Evolutionary conservation across 2,329 filamentous ascomycete species (phyloP).

Genomic region (Aspergillus sp.): DNA sequence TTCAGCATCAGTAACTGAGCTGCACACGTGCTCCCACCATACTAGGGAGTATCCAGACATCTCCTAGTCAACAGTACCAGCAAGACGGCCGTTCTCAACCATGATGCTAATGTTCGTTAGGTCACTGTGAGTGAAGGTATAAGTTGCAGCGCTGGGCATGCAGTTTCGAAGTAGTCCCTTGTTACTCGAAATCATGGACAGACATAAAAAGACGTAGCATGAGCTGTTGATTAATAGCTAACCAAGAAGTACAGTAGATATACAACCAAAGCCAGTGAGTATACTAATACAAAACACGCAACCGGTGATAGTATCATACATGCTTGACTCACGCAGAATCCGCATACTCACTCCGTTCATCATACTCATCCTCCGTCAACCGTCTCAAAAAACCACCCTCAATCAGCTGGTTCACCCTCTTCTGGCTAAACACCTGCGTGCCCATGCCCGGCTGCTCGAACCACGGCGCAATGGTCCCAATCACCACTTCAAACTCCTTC

Average conservation of each 20-base stretch:
- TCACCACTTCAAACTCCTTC: conserved; percentile 31
- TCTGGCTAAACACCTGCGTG: conserved; percentile 25
- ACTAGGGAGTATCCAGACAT: conserved; percentile 31
- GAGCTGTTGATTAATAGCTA: too few species aligned
- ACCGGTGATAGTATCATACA: too few species aligned
- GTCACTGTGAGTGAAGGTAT: conserved; percentile 34
- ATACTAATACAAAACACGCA: neutral
- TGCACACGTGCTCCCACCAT: conserved; percentile 27
- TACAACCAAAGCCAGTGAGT: too few species aligned
- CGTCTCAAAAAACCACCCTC: conserved; percentile 24
- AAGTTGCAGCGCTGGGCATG: conserved; percentile 19
- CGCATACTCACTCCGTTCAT: conserved; percentile 15
- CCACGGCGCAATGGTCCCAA: conserved; percentile 43
- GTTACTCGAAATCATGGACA: too few species aligned
- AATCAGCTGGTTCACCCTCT: conserved; percentile 26
- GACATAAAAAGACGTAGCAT: too few species aligned
- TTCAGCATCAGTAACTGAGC: conserved; percentile 8
- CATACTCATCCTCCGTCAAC: conserved; percentile 13
- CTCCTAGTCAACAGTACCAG: conserved; percentile 37
- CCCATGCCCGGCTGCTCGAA: conserved; percentile 46
- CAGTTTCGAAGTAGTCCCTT: conserved; percentile 3
- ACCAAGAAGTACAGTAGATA: too few species aligned
- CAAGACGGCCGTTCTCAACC: conserved; percentile 28
- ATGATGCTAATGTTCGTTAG: conserved; percentile 34
- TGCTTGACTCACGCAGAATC: neutral